These are phyloP conservation scores for Erigeron philadelphicus DNA, from an alignment of 140 eudicot species.

Conservation along the genomic window DNA sequence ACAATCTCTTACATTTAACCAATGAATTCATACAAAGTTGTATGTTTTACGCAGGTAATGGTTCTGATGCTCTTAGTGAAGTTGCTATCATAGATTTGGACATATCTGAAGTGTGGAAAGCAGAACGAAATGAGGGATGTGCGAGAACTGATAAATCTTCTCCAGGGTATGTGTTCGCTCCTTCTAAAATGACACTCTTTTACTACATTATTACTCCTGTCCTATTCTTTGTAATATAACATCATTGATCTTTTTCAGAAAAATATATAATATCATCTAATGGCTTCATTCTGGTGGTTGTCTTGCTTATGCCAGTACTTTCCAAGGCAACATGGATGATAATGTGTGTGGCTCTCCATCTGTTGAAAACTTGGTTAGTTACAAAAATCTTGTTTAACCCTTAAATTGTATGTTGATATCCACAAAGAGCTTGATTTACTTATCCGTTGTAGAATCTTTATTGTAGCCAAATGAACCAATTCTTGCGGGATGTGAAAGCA, in stretches of 20 bases:
- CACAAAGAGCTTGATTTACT: background rate
- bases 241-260: background rate
- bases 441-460: background rate
- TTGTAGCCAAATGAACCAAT: background rate
- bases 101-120: background rate
- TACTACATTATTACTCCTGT: background rate
- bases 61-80: background rate
- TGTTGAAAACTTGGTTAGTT: background rate
- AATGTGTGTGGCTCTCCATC: background rate
- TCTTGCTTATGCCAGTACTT: background rate
- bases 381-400: background rate
- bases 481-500: background rate
- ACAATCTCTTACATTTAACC: background rate
- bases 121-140: background rate
- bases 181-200: background rate
- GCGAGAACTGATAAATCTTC: background rate
- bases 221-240: background rate
- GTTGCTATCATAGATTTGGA: background rate
- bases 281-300: background rate
- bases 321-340: background rate
- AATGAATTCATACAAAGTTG: background rate
- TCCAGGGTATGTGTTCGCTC: slow-evolving; percentile 4
- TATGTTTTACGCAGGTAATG: background rate
- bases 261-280: background rate
- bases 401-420: background rate